Percentiles rank a stretch among this genome's conserved stretches.
phyloP scores from a whole-genome alignment of 257 asterid species.

The Cynanchum wilfordii region DNA sequence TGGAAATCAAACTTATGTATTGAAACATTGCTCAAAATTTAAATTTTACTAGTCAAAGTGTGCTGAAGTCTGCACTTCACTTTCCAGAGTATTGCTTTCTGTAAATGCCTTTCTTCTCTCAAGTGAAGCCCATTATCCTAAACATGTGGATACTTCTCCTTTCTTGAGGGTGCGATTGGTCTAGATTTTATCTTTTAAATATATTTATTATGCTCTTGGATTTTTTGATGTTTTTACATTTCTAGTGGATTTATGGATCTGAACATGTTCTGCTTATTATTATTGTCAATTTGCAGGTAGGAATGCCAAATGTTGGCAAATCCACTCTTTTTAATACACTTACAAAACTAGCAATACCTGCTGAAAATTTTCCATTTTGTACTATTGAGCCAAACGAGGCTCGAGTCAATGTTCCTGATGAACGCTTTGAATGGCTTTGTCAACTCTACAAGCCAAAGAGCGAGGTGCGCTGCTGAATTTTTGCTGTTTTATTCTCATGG shows the following conservation, averaged over 20 bases:
- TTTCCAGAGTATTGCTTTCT: background rate
- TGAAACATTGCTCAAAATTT: background rate
- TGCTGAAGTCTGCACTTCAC: background rate
- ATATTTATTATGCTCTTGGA: background rate
- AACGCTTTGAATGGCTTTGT: conserved; percentile 94
- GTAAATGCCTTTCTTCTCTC: background rate
- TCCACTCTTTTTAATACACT: conserved; percentile 98
- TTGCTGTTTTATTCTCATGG: conserved; percentile 1
- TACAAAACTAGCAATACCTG: conserved; percentile 92
- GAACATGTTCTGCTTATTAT: background rate
- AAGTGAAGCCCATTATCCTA: background rate
- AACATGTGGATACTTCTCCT: background rate
- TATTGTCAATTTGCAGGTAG: conserved; percentile 61
- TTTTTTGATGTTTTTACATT: background rate
- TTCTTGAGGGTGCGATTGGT: background rate
- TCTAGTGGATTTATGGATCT: background rate
- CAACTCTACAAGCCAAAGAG: conserved; percentile 90
- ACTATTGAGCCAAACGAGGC: conserved; percentile 99
- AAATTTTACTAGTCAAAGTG: background rate
- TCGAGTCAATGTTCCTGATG: conserved; percentile 85
- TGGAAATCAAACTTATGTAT: background rate
- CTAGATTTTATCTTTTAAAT: background rate
- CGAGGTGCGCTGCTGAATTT: conserved; percentile 47
- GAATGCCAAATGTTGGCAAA: conserved; percentile 96
- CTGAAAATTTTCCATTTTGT: conserved; percentile 96